These are phyloP conservation scores for Sphagnum contortum DNA, from an alignment of 225 moss, liverwort and hornwort species.

Conservation along the genomic window DNA sequence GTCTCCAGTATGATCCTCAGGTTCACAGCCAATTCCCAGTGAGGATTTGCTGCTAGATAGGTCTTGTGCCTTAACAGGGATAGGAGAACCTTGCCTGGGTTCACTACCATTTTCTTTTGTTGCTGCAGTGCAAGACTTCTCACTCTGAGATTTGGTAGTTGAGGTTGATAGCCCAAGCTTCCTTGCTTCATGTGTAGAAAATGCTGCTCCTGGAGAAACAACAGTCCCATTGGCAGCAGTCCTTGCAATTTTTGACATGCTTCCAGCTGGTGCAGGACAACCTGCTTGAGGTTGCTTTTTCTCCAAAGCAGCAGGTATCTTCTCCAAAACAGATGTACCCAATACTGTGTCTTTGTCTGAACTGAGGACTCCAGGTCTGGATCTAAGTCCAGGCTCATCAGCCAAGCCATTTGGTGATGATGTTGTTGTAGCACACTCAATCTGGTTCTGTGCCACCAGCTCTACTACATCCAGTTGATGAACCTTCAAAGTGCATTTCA, in stretches of 20 bases:
- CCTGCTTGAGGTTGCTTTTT: no score
- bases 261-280: no score
- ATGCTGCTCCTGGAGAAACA: not conserved
- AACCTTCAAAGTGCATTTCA: not conserved
- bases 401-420: not conserved
- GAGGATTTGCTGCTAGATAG: no score
- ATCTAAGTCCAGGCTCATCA: not conserved
- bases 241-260: no score
- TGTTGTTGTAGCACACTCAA: not conserved
- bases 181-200: not conserved
- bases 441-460: conserved; percentile 1
- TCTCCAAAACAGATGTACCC: no score
- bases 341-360: no score
- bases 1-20: no score
- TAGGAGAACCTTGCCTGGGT: no score
- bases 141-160: not conserved
- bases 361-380: not conserved
- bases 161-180: not conserved
- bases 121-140: not conserved
- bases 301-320: no score
- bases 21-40: no score
- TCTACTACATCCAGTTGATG: conserved; percentile 3
- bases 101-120: not conserved
- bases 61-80: no score
- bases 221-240: not conserved